phyloP scores from a whole-genome alignment of 768 basidiomycete species.

The Coprinopsis marcescibilis region DNA sequence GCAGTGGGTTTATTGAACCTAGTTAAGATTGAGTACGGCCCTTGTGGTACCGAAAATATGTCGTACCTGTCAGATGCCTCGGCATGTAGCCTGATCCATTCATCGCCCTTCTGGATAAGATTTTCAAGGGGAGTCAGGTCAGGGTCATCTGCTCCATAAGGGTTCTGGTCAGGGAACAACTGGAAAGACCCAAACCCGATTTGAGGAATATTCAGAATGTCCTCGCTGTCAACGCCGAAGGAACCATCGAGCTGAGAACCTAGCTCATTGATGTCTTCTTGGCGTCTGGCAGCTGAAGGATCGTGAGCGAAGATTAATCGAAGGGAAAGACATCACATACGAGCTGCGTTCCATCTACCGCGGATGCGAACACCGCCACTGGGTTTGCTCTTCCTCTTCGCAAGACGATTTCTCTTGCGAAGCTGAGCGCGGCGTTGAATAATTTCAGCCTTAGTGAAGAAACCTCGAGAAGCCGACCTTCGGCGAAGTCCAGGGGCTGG shows the following conservation, averaged over 20 bases:
- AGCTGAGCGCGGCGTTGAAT: conserved; percentile 43
- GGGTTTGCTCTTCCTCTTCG: conserved; percentile 24
- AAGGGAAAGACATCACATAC: conserved; percentile 25
- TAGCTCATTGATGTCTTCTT: conserved; percentile 30
- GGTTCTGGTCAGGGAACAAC: conserved; percentile 64
- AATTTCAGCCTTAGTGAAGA: conserved; percentile 42
- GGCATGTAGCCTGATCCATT: conserved; percentile 52
- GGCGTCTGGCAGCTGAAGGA: conserved; percentile 40
- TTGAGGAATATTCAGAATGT: conserved; percentile 50
- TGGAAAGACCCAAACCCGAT: conserved; percentile 59
- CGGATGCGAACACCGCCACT: conserved; percentile 44
- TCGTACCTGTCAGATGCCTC: conserved; percentile 39
- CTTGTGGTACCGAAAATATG: background rate
- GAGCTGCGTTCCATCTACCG: conserved; percentile 54
- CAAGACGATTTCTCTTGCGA: conserved; percentile 38
- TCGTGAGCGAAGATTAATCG: conserved; percentile 7
- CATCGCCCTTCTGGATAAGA: conserved; percentile 41
- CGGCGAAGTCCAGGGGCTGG: conserved; percentile 33
- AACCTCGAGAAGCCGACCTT: conserved; percentile 28
- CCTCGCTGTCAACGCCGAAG: conserved; percentile 62
- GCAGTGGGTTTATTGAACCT: conserved; percentile 53
- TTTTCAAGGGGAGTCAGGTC: conserved; percentile 47
- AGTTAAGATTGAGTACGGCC: conserved; percentile 5
- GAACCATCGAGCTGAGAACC: conserved; percentile 57
- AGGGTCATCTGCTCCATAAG: conserved; percentile 45